Conservation (phyloP, 192 early-diverging fungal species). For the Polychytrium aggregatum region DNA sequence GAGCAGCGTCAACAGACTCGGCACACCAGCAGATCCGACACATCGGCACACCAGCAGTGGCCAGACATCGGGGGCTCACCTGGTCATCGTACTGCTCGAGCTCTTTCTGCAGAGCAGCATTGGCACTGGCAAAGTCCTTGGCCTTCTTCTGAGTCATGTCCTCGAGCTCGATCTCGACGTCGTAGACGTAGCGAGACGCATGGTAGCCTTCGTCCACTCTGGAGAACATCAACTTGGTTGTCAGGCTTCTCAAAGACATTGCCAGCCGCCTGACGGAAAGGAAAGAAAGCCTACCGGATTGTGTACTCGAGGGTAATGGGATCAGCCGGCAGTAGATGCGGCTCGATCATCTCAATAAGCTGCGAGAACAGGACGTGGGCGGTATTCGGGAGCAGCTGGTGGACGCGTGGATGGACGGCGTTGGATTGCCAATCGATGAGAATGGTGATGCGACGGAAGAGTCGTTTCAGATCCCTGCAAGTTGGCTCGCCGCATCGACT, state of each 20-base stretch:
- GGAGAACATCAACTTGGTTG: not conserved
- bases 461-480: too few relatives aligned
- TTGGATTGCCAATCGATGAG: too few relatives aligned
- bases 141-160: slow-evolving; percentile 55
- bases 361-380: slow-evolving; percentile 75
- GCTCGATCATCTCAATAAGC: slow-evolving; percentile 67
- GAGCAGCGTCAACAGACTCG: not conserved
- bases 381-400: too few relatives aligned
- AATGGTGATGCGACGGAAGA: too few relatives aligned
- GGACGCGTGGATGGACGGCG: too few relatives aligned
- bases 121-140: slow-evolving; percentile 13
- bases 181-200: slow-evolving; percentile 68
- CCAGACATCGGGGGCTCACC: slow-evolving; percentile 6
- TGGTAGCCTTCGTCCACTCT: slow-evolving; percentile 68
- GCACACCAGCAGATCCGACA: not conserved
- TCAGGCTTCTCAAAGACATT: too few relatives aligned
- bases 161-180: slow-evolving; percentile 85
- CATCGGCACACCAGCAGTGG: not conserved
- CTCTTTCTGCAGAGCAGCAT: slow-evolving; percentile 17
- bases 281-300: slow-evolving; percentile 42
- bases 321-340: slow-evolving; percentile 65
- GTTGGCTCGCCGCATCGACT: not conserved
- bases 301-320: slow-evolving; percentile 87
- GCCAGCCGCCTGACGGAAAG: not conserved
- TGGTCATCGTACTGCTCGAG: slow-evolving; percentile 31